Conservation (phyloP, 164 flowering plant genomes). For the Piper longum region DNA sequence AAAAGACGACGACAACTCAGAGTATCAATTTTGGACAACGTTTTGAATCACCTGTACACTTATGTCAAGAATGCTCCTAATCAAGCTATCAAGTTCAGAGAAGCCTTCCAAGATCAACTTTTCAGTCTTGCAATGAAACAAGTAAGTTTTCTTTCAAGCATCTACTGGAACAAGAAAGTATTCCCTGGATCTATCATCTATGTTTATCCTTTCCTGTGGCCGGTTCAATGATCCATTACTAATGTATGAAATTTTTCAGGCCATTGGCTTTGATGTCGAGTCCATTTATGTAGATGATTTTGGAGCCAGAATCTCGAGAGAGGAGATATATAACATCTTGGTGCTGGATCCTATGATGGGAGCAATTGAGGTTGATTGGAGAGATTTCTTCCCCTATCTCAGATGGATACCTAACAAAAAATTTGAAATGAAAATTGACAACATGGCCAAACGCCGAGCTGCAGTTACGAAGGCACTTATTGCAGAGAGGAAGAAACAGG, state of each 20-base stretch:
- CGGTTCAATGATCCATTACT: too few relatives aligned
- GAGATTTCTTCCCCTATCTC: slow-evolving; percentile 92
- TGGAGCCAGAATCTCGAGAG: slow-evolving; percentile 35
- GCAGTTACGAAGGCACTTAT: slow-evolving; percentile 65
- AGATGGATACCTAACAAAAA: slow-evolving; percentile 77
- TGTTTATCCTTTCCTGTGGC: too few relatives aligned
- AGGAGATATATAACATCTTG: slow-evolving; percentile 46
- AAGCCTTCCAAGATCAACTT: slow-evolving; percentile 50
- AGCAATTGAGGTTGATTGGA: slow-evolving; percentile 91
- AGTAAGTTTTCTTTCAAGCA: slow-evolving; percentile 26
- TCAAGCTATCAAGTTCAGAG: slow-evolving; percentile 46
- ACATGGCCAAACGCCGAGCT: slow-evolving; percentile 30
- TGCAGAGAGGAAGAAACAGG: slow-evolving; percentile 33
- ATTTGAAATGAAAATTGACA: slow-evolving; percentile 37
- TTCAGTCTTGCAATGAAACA: slow-evolving; percentile 64
- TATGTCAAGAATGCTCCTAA: slow-evolving; percentile 22
- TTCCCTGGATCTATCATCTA: neutral
- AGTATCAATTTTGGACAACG: slow-evolving; percentile 47
- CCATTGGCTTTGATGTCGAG: slow-evolving; percentile 57
- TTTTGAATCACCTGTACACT: slow-evolving; percentile 23
- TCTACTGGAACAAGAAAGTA: neutral
- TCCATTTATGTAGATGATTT: slow-evolving; percentile 67
- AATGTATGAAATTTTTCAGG: slow-evolving; percentile 24
- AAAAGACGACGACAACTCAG: slow-evolving; percentile 49
- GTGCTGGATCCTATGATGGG: slow-evolving; percentile 75